phyloP scores from a whole-genome alignment of 768 basidiomycete species.

The Rhizopogon roseolus region DNA sequence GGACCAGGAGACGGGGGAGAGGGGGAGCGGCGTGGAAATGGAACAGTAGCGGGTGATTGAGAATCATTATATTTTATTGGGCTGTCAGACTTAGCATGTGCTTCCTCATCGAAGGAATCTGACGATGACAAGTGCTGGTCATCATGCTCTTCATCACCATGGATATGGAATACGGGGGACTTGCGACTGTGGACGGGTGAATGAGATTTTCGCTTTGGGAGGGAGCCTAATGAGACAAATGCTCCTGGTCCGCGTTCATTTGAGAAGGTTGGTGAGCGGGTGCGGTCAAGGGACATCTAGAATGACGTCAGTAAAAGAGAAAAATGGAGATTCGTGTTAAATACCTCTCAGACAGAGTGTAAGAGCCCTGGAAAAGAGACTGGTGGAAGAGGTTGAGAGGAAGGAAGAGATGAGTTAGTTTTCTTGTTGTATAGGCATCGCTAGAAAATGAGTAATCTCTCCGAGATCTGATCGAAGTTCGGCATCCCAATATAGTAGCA shows the following conservation, averaged over 20 bases:
- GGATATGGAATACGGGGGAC: conserved; percentile 14
- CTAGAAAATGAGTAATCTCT: neutral
- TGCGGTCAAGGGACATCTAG: conserved; percentile 15
- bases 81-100: neutral
- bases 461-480: conserved; percentile 3
- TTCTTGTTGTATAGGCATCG: neutral
- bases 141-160: conserved; percentile 21
- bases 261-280: conserved; percentile 26
- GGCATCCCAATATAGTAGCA: neutral
- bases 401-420: neutral
- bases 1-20: conserved; percentile 12
- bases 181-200: conserved; percentile 13
- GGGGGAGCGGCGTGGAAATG: conserved; percentile 36
- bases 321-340: neutral
- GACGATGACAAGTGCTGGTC: conserved; percentile 6
- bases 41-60: conserved; percentile 20
- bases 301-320: neutral
- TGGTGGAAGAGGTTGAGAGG: neutral
- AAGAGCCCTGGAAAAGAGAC: neutral
- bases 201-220: conserved; percentile 35
- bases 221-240: conserved; percentile 40
- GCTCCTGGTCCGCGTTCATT: conserved; percentile 42
- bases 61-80: conserved; percentile 10
- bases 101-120: conserved; percentile 13
- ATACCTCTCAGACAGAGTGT: neutral